Evolutionary conservation across 1,284 basidiomycete genomes (phyloP).

Genomic region (Sanghuangporus weigelae): DNA sequence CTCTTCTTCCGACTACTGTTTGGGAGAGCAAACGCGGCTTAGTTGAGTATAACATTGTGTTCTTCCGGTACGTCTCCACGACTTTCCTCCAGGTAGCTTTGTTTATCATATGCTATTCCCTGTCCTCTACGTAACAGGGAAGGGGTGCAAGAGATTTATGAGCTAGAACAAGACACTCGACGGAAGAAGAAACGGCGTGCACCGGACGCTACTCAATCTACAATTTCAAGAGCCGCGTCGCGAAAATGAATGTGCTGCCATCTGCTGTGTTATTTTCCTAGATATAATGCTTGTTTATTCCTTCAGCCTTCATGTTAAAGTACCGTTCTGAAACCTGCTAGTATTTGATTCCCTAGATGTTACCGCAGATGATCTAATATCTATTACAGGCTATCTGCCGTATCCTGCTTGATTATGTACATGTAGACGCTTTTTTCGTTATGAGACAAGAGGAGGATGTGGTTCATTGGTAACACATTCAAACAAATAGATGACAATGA

Average conservation of each 20-base stretch:
- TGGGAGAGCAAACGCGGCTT: slow-evolving; percentile 77
- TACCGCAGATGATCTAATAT: background rate
- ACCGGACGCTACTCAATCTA: background rate
- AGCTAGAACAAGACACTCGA: slow-evolving; percentile 56
- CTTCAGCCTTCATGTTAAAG: background rate
- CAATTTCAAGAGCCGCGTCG: background rate
- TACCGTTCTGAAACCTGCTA: background rate
- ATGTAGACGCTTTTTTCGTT: too few relatives aligned
- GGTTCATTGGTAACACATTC: too few relatives aligned
- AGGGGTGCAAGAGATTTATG: slow-evolving; percentile 71
- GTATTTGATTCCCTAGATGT: background rate
- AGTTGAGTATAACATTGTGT: slow-evolving; percentile 91
- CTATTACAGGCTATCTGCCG: background rate
- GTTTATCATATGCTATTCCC: background rate
- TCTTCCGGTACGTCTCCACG: slow-evolving; percentile 40
- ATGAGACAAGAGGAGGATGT: too few relatives aligned
- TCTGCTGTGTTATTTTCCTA: background rate
- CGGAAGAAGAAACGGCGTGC: slow-evolving; percentile 10
- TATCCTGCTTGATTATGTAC: too few relatives aligned
- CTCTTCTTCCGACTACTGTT: slow-evolving; percentile 74
- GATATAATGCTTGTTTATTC: background rate
- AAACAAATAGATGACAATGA: too few relatives aligned
- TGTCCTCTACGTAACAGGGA: slow-evolving; percentile 35
- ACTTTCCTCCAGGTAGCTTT: background rate
- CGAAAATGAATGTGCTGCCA: slow-evolving; percentile 1